Conservation (phyloP, 2,329 filamentous ascomycete genomes). For the Aspergillus quadricinctus region DNA sequence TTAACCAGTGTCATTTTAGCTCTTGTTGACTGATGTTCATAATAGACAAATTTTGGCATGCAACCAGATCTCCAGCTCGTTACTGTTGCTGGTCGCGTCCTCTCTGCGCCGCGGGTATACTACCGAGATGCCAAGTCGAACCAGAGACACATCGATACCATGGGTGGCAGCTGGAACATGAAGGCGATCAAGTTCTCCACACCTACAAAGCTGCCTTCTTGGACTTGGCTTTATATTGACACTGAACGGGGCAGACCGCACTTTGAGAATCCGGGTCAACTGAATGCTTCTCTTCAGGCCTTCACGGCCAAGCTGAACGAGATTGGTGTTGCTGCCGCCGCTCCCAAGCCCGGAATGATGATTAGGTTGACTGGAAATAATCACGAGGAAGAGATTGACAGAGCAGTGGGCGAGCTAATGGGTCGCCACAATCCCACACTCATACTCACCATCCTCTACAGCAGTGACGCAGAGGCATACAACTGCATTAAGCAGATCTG, state of each 20-base stretch:
- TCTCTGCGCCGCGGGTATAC: constrained; percentile 55
- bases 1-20: not conserved
- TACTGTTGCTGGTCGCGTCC: constrained; percentile 67
- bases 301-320: constrained; percentile 22
- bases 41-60: constrained; percentile 59
- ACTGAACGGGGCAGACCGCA: not conserved
- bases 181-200: constrained; percentile 52
- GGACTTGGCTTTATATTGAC: constrained; percentile 27
- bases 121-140: constrained; percentile 46
- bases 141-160: constrained; percentile 15
- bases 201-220: constrained; percentile 35
- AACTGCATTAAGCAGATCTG: constrained; percentile 63
- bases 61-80: constrained; percentile 49
- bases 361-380: constrained; percentile 12
- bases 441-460: constrained; percentile 58
- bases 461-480: constrained; percentile 54
- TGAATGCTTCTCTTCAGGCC: constrained; percentile 9
- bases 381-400: constrained; percentile 17
- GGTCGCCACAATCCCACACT: constrained; percentile 29
- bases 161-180: constrained; percentile 69
- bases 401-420: constrained; percentile 20
- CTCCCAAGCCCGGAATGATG: constrained; percentile 8
- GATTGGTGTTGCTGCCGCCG: constrained; percentile 22
- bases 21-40: not conserved
- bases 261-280: constrained; percentile 6